These are phyloP conservation scores for Thalassiosira ordinaria DNA, from an alignment of 352 stramenopile species.

Conservation along the genomic window DNA sequence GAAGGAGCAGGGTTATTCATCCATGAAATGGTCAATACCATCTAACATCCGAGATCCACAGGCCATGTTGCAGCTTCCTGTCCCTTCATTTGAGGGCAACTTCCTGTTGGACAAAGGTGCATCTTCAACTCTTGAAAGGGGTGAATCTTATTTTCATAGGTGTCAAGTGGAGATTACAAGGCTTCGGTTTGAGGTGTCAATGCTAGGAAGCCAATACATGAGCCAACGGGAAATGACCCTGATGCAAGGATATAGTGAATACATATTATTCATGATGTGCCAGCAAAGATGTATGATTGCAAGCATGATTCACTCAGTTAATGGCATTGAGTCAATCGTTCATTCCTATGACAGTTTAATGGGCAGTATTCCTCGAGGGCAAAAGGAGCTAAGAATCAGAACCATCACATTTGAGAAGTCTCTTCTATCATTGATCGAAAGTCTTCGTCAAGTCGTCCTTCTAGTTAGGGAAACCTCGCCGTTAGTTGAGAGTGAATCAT, in stretches of 20 bases:
- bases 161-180: constrained; percentile 71
- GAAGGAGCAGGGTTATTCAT: constrained; percentile 77
- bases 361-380: constrained; percentile 50
- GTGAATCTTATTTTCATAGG: constrained; percentile 81
- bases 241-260: constrained; percentile 79
- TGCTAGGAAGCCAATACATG: constrained; percentile 83
- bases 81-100: constrained; percentile 41
- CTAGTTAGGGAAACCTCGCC: constrained; percentile 49
- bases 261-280: constrained; percentile 77
- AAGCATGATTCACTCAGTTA: constrained; percentile 56
- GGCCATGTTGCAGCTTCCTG: constrained; percentile 77
- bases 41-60: constrained; percentile 69
- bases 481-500: constrained; percentile 40
- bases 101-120: constrained; percentile 26
- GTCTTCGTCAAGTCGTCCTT: constrained; percentile 60
- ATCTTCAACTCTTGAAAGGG: constrained; percentile 53
- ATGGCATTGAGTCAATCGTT: constrained; percentile 40
- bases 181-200: constrained; percentile 74
- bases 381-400: constrained; percentile 41
- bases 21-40: constrained; percentile 80
- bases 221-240: constrained; percentile 78
- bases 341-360: constrained; percentile 40
- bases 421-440: constrained; percentile 54
- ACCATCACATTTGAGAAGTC: constrained; percentile 55
- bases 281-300: constrained; percentile 72